Base-by-base conservation (phyloP, 2,329 filamentous ascomycete species). In the Fusarium sp. region DNA sequence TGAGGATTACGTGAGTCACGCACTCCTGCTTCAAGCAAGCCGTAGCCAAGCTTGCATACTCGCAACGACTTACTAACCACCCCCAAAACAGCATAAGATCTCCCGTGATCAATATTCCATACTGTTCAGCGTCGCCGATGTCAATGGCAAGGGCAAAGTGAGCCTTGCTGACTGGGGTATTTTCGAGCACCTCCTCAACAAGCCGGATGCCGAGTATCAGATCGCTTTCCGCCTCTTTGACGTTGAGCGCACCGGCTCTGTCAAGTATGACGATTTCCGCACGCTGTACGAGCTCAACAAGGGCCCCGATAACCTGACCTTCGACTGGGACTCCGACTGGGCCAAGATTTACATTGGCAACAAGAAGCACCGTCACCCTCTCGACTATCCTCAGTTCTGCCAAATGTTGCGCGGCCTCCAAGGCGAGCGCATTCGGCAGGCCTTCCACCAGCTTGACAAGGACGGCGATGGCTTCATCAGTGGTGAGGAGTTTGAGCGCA, bases 181-280 rank as follows among this genome's bases (percentile, higher is more conserved):
- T 73, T 99, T 98, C 83, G 94, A 98, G 85, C 97, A 97, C 85
- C 89, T 99, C 72, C 91, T 99, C 66, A 88, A 89, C 76, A 98
- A 98, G 85, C 93, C 96, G 70, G 96, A 98, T 80, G 96, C 96
- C 82, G 96, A 99, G 85, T 99, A 99, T 85, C 95, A 98, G 83
- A 97, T 99, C 78, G 95, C 96, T 22, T 99, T 98, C 85, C 93
- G 96, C 78, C 89, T 99, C 61, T 99, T 99, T 83, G 95, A 98
- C 80, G 88, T 94, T 77, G 91, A 95, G 57, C 90, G 93, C 70
- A 93, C 91, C 26, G 96, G 96, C 69, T 89, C 89, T 54, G 94
- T 99, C 79, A 95, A 95, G 81, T 97, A 95, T 80, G 93, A 97
- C 42, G 91, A 95, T 78, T 95, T 99, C 84, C 91, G 94, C 79